A percentile compares a stretch with the other conserved stretches of the same genome.
phyloP scores from a whole-genome alignment of 2,329 filamentous ascomycete species.

The Aspergillus quadrilineatus region DNA sequence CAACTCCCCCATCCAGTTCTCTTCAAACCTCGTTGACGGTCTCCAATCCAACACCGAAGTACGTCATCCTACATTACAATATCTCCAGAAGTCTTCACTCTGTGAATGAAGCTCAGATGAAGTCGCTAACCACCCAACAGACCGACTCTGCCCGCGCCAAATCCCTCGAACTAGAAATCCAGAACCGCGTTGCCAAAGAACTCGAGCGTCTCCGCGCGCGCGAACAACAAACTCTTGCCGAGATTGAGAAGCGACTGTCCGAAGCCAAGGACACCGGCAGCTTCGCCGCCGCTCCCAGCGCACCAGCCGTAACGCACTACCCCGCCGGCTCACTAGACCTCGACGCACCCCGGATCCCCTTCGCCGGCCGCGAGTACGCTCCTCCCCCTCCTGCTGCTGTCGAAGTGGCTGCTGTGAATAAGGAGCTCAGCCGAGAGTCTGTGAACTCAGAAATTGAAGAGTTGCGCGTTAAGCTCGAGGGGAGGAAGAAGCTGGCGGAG shows the following conservation, averaged over 20 bases:
- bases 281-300: slow-evolving; percentile 27
- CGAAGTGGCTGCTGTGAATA: slow-evolving; percentile 31
- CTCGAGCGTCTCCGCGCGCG: slow-evolving; percentile 74
- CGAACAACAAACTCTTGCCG: slow-evolving; percentile 67
- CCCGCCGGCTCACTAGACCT: slow-evolving; percentile 36
- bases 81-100: slow-evolving; percentile 1
- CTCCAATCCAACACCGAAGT: slow-evolving; percentile 86
- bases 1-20: slow-evolving; percentile 65
- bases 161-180: slow-evolving; percentile 80
- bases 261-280: slow-evolving; percentile 36
- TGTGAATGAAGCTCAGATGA: too few relatives aligned
- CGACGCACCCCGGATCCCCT: slow-evolving; percentile 45
- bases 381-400: slow-evolving; percentile 20
- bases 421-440: slow-evolving; percentile 51
- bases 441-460: slow-evolving; percentile 59
- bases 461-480: slow-evolving; percentile 59
- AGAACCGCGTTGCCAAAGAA: slow-evolving; percentile 80
- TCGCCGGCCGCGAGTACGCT: slow-evolving; percentile 41
- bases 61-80: slow-evolving; percentile 29
- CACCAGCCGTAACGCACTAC: slow-evolving; percentile 20
- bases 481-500: slow-evolving; percentile 59
- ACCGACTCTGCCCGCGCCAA: slow-evolving; percentile 84
- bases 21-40: slow-evolving; percentile 76
- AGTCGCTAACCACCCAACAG: slow-evolving; percentile 48
- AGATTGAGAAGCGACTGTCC: slow-evolving; percentile 63